These are phyloP conservation scores for Aureobasidium sp. DNA, from an alignment of 2,329 filamentous ascomycete species.

Conservation along the genomic window DNA sequence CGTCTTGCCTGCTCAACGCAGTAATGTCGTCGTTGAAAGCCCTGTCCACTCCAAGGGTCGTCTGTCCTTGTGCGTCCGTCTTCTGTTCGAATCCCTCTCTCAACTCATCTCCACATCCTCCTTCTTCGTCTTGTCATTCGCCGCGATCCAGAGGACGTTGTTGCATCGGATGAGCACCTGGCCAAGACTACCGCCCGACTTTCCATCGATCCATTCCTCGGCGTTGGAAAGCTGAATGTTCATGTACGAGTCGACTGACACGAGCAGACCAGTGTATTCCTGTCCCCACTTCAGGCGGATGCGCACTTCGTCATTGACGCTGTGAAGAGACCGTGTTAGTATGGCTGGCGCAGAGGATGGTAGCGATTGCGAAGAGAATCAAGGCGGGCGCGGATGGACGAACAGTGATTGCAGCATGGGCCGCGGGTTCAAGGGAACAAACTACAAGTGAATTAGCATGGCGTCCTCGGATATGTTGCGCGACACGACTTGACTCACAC, in stretches of 20 bases:
- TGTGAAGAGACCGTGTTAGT: constrained; percentile 26
- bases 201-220: constrained; percentile 84
- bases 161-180: constrained; percentile 93
- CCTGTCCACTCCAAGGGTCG: background rate
- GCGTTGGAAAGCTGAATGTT: constrained; percentile 89
- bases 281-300: constrained; percentile 97
- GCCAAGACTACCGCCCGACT: constrained; percentile 74
- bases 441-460: constrained; percentile 30
- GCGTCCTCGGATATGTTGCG: background rate
- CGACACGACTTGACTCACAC: background rate
- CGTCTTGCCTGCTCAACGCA: background rate
- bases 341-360: background rate
- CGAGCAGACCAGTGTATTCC: constrained; percentile 90
- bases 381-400: constrained; percentile 27
- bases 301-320: constrained; percentile 81
- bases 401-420: constrained; percentile 92
- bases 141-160: constrained; percentile 89
- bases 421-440: constrained; percentile 92
- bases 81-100: background rate
- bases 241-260: constrained; percentile 97
- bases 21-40: background rate
- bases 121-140: constrained; percentile 20
- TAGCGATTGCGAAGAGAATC: background rate
- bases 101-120: constrained; percentile 11
- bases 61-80: background rate